phyloP scores from a whole-genome alignment of 2,329 filamentous ascomycete species.

The Colletotrichum lupini region DNA sequence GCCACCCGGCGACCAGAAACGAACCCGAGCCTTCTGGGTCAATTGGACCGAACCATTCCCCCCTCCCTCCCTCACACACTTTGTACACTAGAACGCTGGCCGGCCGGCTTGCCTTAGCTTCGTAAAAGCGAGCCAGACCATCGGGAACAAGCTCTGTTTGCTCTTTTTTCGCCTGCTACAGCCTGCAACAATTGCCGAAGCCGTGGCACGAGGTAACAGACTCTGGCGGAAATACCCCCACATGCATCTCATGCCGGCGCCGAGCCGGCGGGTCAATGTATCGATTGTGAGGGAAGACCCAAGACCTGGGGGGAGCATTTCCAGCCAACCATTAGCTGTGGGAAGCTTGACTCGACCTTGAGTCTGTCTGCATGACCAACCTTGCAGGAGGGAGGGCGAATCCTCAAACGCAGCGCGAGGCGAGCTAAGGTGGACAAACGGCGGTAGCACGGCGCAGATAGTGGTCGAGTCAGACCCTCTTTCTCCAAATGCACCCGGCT shows the following conservation, averaged over 20 bases:
- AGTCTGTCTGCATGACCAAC: constrained; percentile 21
- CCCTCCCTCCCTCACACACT: neutral
- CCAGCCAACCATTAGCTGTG: neutral
- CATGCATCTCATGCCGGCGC: neutral
- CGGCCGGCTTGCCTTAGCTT: neutral
- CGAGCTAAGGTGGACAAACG: neutral
- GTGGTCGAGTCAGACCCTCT: constrained; percentile 20
- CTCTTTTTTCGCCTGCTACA: too few species aligned
- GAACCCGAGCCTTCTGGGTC: neutral
- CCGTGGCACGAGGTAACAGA: neutral
- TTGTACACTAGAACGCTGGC: neutral
- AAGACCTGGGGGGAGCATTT: too few species aligned
- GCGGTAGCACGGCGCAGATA: constrained; percentile 4
- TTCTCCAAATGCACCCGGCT: too few species aligned
- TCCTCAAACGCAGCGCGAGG: constrained; percentile 6
- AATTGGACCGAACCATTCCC: neutral
- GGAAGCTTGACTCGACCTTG: constrained; percentile 5
- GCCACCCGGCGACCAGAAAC: neutral
- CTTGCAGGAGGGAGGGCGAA: constrained; percentile 6
- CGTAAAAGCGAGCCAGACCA: neutral
- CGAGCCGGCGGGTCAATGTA: constrained; percentile 8
- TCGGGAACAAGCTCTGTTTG: too few species aligned
- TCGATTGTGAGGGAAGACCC: neutral
- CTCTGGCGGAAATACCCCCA: neutral
- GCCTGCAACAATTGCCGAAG: constrained; percentile 17